Base-by-base conservation (phyloP, 176 grass and related monocot genomes). In the Oryza australiensis region DNA sequence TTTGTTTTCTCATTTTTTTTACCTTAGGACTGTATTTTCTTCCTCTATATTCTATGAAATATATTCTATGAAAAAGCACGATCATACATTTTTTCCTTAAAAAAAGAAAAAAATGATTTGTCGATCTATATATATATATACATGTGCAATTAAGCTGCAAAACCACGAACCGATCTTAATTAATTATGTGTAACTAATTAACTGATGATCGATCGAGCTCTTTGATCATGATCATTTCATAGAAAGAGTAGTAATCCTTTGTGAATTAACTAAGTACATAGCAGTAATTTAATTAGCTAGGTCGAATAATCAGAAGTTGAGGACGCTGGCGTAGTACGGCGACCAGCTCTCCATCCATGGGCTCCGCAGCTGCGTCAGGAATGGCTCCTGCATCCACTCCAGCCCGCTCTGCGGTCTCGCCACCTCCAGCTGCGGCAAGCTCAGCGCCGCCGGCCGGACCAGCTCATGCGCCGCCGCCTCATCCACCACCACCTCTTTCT, bases 361-460 rank as follows among this genome's bases (percentile, higher is more conserved):
- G 80, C 95, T 98, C 57, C 95, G 46, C 26, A 93, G 85, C 85
- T 94, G 95, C 24, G 92, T 91, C 24, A 91, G 78, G 79, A 94
- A 88, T 0, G 95, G 90, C 10, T 98, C 92, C 85, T 98, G 90
- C 82, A 92, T 87, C 95, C 95, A 94, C 60, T 98, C 92, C 7
- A 94, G 74, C 51, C 82, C 78, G 43, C 72, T 13, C 22, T 9
- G 75, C 38, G 38, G 38, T 70, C 22, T 84, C 0, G 88, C 74
- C 43, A 91, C 88, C 1, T 98, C 92, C 24, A 98, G 84, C 88
- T 89, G 84, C 41, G 92, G 86, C 62, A 98, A 78, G 66, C 80
- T 84, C 66, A 89, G 72, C 22, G 70, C 26, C 40, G 35, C 10
- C 12, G 78, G 76, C 77, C 13, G 77, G 12, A 59, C 22, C 75